Evolutionary conservation across 805 yeast species (phyloP).

Genomic region (Barnettozyma sp.): DNA sequence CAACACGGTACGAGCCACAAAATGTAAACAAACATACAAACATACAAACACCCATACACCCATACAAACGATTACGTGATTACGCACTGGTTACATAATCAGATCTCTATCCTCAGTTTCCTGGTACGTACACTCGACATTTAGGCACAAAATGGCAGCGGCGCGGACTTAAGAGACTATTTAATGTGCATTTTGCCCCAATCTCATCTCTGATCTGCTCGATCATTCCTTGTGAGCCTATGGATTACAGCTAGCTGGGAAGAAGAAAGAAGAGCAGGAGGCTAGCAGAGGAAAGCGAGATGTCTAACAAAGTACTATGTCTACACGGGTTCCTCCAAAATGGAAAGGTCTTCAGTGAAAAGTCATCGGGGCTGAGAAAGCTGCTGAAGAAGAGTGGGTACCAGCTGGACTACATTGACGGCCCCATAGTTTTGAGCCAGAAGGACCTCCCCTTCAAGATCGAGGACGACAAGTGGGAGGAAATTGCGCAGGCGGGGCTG

Average conservation of each 20-base stretch:
- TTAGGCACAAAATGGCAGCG: background rate
- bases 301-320: constrained; percentile 55
- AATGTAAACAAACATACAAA: background rate
- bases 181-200: background rate
- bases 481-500: constrained; percentile 39
- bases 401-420: constrained; percentile 72
- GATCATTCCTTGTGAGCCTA: no score
- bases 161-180: constrained; percentile 9
- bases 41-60: constrained; percentile 6
- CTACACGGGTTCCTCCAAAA: constrained; percentile 89
- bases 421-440: constrained; percentile 58
- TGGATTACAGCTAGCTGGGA: no score
- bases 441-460: constrained; percentile 71
- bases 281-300: constrained; percentile 2
- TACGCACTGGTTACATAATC: no score
- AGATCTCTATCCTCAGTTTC: no score
- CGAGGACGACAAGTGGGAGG: constrained; percentile 44
- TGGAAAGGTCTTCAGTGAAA: constrained; percentile 76
- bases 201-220: no score
- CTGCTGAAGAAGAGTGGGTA: constrained; percentile 55
- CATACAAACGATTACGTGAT: no score
- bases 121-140: no score
- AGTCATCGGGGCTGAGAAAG: constrained; percentile 85
- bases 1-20: background rate
- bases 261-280: no score